Conservation (phyloP, 306 rosid genomes). For the Crataegus laevigata region DNA sequence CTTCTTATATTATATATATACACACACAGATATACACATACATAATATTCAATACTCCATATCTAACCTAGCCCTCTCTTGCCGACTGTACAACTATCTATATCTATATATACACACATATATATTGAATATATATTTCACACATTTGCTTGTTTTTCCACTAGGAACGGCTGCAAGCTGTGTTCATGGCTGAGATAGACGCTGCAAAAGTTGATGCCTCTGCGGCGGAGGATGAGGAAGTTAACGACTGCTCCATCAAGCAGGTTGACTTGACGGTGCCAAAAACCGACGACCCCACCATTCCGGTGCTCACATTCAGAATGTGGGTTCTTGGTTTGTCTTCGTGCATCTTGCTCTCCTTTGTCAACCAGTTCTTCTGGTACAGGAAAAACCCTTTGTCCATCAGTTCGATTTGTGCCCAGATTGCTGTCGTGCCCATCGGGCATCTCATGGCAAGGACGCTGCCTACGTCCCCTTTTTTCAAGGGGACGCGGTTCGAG, state of each 20-base stretch:
- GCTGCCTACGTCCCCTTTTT: slow-evolving; percentile 39
- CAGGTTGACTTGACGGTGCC: slow-evolving; percentile 78
- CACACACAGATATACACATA: too few species aligned
- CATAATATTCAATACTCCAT: background rate
- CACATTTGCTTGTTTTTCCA: background rate
- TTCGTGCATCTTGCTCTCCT: slow-evolving; percentile 58
- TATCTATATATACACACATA: too few species aligned
- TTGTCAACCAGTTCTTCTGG: slow-evolving; percentile 89
- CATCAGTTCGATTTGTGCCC: slow-evolving; percentile 58
- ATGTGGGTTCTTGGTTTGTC: slow-evolving; percentile 77
- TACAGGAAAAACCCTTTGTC: slow-evolving; percentile 69
- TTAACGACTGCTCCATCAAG: slow-evolving; percentile 36
- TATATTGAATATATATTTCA: background rate
- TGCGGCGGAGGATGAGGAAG: background rate
- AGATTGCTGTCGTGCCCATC: slow-evolving; percentile 85
- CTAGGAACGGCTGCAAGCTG: background rate
- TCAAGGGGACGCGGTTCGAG: slow-evolving; percentile 42
- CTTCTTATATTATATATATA: too few species aligned
- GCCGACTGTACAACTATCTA: too few species aligned
- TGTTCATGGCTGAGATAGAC: background rate
- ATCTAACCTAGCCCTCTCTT: background rate
- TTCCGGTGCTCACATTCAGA: slow-evolving; percentile 66
- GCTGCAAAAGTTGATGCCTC: background rate
- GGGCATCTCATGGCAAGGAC: slow-evolving; percentile 74
- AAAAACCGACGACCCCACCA: slow-evolving; percentile 60